A percentile compares a stretch with the other conserved stretches of the same genome.
Evolutionary conservation across 2,329 filamentous ascomycete genomes (phyloP).

Genomic region (Lomentospora prolificans): DNA sequence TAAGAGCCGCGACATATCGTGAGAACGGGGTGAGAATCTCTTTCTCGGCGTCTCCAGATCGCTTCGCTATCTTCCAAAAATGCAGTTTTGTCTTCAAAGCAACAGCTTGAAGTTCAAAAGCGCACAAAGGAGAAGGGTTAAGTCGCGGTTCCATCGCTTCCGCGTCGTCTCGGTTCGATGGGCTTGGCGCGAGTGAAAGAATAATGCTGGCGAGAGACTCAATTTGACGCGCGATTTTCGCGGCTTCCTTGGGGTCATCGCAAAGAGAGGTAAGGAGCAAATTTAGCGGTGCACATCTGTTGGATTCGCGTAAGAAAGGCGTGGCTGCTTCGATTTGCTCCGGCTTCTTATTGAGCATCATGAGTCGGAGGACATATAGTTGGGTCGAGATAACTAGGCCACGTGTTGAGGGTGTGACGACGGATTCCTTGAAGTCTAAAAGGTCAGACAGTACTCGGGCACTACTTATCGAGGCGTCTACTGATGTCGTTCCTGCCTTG

Average conservation of each 20-base stretch:
- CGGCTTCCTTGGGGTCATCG: conserved; percentile 31
- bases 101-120: conserved; percentile 54
- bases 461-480: conserved; percentile 20
- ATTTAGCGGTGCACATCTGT: conserved; percentile 46
- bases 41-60: conserved; percentile 49
- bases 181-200: conserved; percentile 55
- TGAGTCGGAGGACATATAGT: conserved; percentile 52
- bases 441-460: conserved; percentile 42
- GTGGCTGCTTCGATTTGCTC: conserved; percentile 47
- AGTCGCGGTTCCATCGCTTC: conserved; percentile 41
- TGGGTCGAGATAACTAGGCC: conserved; percentile 54
- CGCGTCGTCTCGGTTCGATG: conserved; percentile 53
- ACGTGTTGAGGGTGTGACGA: conserved; percentile 33
- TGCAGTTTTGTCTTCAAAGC: conserved; percentile 51
- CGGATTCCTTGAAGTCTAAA: conserved; percentile 46
- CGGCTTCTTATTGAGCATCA: conserved; percentile 51
- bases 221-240: conserved; percentile 55
- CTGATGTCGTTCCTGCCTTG: conserved; percentile 21
- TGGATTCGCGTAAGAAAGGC: conserved; percentile 41
- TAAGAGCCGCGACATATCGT: conserved; percentile 52
- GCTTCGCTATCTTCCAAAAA: conserved; percentile 56
- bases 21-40: conserved; percentile 58
- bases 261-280: conserved; percentile 41
- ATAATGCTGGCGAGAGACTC: conserved; percentile 56
- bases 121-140: conserved; percentile 44